Evolutionary conservation across 768 basidiomycete species (phyloP).

Genomic region (Rhizopogon sp.): DNA sequence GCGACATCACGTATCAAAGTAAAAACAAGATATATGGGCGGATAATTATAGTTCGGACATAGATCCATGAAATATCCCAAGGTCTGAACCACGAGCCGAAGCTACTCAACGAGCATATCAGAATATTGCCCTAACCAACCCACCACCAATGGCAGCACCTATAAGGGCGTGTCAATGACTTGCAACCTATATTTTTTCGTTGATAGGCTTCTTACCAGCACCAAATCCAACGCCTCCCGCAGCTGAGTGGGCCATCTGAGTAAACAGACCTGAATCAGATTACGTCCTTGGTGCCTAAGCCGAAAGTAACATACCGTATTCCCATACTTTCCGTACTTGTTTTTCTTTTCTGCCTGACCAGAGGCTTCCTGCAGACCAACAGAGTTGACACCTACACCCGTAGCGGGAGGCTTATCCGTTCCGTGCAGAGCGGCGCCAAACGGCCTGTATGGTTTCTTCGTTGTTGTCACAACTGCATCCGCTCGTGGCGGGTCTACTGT

Average conservation of each 20-base stretch:
- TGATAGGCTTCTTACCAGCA: slow-evolving; percentile 44
- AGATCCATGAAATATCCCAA: not conserved
- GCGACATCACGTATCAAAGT: too few relatives aligned
- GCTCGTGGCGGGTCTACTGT: slow-evolving; percentile 31
- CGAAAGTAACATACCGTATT: slow-evolving; percentile 40
- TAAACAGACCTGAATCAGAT: not conserved
- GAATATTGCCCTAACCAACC: slow-evolving; percentile 45
- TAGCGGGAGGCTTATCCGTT: slow-evolving; percentile 25
- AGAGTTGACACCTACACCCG: slow-evolving; percentile 22
- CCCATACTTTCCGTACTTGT: slow-evolving; percentile 51
- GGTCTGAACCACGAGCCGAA: not conserved
- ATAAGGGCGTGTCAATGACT: not conserved
- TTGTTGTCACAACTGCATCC: not conserved
- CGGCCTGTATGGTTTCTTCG: slow-evolving; percentile 25
- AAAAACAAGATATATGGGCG: too few relatives aligned
- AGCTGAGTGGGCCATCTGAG: slow-evolving; percentile 51
- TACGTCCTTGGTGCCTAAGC: slow-evolving; percentile 4
- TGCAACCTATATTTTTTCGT: not conserved
- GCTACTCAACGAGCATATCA: slow-evolving; percentile 14
- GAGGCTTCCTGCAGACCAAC: slow-evolving; percentile 23
- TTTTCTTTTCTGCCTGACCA: slow-evolving; percentile 43
- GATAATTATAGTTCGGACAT: not conserved
- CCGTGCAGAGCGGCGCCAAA: slow-evolving; percentile 35
- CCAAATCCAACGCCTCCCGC: slow-evolving; percentile 76
- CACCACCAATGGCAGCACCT: slow-evolving; percentile 51